A percentile compares a stretch with the other conserved stretches of the same genome.
Conservation (phyloP, 148 eudicot species). For the Silene uniflora region DNA sequence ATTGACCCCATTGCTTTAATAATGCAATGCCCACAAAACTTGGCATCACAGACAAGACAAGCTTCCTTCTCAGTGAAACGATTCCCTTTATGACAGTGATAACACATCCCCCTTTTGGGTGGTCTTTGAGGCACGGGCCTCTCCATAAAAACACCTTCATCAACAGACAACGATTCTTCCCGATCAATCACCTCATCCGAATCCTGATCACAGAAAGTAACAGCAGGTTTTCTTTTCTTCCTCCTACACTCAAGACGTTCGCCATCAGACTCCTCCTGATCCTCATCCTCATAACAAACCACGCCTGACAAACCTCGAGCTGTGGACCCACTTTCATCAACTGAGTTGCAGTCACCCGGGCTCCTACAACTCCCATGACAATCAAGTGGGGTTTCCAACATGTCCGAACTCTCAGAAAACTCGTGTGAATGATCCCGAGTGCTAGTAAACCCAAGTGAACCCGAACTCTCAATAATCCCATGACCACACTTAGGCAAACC, state of each 20-base stretch:
- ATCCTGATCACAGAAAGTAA: constrained; percentile 44
- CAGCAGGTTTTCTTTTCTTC: constrained; percentile 27
- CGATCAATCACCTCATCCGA: constrained; percentile 16
- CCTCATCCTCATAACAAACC: constrained; percentile 29
- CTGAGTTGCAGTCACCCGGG: constrained; percentile 6
- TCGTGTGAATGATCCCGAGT: constrained; percentile 43
- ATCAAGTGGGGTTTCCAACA: constrained; percentile 41
- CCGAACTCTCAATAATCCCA: constrained; percentile 44
- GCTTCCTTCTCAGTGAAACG: constrained; percentile 59
- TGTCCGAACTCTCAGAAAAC: constrained; percentile 55
- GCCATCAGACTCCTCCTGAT: constrained; percentile 31
- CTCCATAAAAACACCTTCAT: constrained; percentile 19
- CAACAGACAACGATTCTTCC: constrained; percentile 22
- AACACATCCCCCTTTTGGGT: constrained; percentile 59
- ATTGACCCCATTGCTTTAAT: constrained; percentile 89
- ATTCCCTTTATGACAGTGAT: constrained; percentile 50
- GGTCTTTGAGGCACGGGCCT: constrained; percentile 33
- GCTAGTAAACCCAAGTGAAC: constrained; percentile 63
- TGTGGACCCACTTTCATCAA: constrained; percentile 13
- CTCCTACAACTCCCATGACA: constrained; percentile 20
- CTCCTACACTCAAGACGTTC: constrained; percentile 36
- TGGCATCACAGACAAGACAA: constrained; percentile 74
- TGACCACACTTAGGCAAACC: constrained; percentile 12
- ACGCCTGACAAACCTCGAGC: constrained; percentile 26
- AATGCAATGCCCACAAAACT: constrained; percentile 62